Base-by-base conservation (phyloP, 2,329 filamentous ascomycete genomes). In the Aspergillus sergii region DNA sequence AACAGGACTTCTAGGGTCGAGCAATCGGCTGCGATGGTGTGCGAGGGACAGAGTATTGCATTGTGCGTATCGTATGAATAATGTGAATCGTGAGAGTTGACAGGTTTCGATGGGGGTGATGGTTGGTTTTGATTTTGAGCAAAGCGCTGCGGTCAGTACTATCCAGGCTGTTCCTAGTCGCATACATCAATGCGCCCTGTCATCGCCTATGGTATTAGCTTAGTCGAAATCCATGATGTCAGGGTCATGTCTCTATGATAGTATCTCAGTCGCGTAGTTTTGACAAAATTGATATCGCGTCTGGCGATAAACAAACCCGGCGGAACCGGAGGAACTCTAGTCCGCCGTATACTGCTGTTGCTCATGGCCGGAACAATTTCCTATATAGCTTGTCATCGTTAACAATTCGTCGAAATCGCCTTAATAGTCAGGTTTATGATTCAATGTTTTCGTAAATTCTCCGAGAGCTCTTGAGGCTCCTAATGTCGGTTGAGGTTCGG, bases 351-450 rank as follows among this genome's bases (percentile, higher is more conserved):
- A 8, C 39, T 41, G 5, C 8, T 8, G 8, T 41, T 3, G 1
- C 5, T 7, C 8, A 41, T n/a, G 16, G 14, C 14, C 39, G 39
- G 39, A 41, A 41, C 19, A 19, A n/a, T 41, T 41, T 41, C 7
- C 16, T 19, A n/a, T n/a, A 9, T 19, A n/a, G 8, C 39, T 9
- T 41, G 4, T 41, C 39, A 3, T 19, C 16, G 16, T 3, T 19
- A 41, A 10, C 1, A n/a, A 41, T n/a, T 41, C 2, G 4, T 3
- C 10, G 9, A 19, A 19, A n/a, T 2, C 8, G 1, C 19, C 39
- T 41, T 41, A 0, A 4, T n/a, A 9, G 7, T 10, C 7, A n/a
- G 7, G 6, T n/a, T 3, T 9, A 1, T 41, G 8, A 8, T n/a
- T 7, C 7, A n/a, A 41, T n/a, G 19, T 19, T n/a, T 0, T n/a